Evolutionary conservation across 495 filamentous ascomycete species (phyloP).

Genomic region (Aspergillus coremiiformis): DNA sequence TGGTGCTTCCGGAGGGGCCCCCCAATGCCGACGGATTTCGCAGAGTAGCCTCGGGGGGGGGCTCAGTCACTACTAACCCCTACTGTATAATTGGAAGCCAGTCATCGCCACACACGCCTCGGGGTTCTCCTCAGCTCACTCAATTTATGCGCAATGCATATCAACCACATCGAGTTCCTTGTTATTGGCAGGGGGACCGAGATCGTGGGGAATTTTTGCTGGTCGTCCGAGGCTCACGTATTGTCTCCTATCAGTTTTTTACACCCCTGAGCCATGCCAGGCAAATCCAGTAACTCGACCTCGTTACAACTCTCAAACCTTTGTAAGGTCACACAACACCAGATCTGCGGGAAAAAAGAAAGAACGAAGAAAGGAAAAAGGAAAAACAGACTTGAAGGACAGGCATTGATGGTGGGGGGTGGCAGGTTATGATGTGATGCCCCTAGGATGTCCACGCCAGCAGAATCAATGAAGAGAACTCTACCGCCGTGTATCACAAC

Average conservation of each 20-base stretch:
- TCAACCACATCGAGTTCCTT: background rate
- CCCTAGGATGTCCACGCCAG: background rate
- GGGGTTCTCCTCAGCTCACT: background rate
- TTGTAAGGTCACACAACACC: background rate
- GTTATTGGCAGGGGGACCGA: background rate
- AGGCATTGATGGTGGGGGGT: background rate
- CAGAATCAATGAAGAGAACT: background rate
- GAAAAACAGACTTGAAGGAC: background rate
- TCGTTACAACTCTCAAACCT: background rate
- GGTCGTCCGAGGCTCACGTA: background rate
- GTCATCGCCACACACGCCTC: no score
- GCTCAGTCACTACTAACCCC: background rate
- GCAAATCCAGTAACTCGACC: background rate
- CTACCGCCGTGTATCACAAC: background rate
- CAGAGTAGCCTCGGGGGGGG: background rate
- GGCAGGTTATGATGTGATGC: background rate
- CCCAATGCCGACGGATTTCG: constrained; percentile 9
- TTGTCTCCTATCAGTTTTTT: background rate
- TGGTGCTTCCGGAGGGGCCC: constrained; percentile 11
- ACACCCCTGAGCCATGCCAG: background rate
- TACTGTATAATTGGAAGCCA: background rate
- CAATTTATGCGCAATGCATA: background rate
- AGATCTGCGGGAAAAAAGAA: background rate
- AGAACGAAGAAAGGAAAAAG: no score
- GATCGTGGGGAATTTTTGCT: background rate